Evolutionary conservation across 257 asterid species (phyloP).

Genomic region (Solanum tacnaense): DNA sequence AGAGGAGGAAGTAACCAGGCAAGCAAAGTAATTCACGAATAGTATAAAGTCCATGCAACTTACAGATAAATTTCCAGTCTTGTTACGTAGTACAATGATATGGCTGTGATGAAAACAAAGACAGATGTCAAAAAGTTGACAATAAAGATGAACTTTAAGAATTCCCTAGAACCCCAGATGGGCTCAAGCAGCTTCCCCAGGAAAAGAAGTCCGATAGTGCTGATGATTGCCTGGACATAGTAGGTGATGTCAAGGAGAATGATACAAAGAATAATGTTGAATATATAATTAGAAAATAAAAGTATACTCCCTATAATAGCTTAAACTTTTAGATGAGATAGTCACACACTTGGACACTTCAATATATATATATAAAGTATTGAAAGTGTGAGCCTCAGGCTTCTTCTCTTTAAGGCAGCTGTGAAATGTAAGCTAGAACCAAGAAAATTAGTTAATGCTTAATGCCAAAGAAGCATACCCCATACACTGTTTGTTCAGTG

Average conservation of each 20-base stretch:
- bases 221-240: conserved; percentile 53
- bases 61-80: conserved; percentile 70
- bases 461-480: conserved; percentile 40
- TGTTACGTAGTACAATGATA: conserved; percentile 65
- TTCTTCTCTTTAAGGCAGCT: background rate
- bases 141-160: conserved; percentile 71
- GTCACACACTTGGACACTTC: background rate
- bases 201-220: conserved; percentile 71
- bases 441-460: background rate
- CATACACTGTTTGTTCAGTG: conserved; percentile 65
- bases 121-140: conserved; percentile 76
- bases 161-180: conserved; percentile 89
- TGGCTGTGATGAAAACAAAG: conserved; percentile 69
- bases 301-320: background rate
- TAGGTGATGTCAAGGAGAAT: background rate
- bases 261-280: background rate
- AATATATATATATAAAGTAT: background rate
- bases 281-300: background rate
- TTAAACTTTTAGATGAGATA: background rate
- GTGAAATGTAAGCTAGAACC: background rate
- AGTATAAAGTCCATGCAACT: conserved; percentile 18
- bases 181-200: conserved; percentile 88
- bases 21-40: background rate
- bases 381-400: background rate
- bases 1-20: background rate